Evolutionary conservation across 306 rosid genomes (phyloP), one percentile per base, ranked within the genome.

Genomic region (Corylus americana): DNA sequence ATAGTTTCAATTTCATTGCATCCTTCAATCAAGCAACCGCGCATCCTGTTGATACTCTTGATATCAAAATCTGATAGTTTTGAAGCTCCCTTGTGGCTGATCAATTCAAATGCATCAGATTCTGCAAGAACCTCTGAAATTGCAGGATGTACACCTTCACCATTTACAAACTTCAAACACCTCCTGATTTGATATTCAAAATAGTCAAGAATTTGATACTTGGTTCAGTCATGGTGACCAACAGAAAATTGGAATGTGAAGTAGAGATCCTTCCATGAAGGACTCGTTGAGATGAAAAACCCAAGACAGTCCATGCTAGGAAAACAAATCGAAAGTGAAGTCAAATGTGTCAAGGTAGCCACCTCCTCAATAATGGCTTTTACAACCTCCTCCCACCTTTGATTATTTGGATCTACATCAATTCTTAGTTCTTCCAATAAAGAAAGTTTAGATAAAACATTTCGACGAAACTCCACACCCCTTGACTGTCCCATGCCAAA

Each of bases 71-170:
- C 20, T 68, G 82, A 39, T 18, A 84, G 11, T 16, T 11, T 50
- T 58, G 13, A 68, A 0, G 70, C 37, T 55, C 70, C 61, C 39
- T 69, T 74, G 12, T 78, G 71, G 42, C 50, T 10, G 11, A 77
- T 75, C 63, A 77, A 68, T 77, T 84, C 87, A 61, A 84, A 74
- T 42, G 82, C 80, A 42, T 84, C 80, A 12, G 75, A 53, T 77
- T 69, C 29, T 14, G 77, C 45, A 45, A 77, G 75, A 10, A 84
- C 12, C n/a, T 20, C 80, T 10, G 39, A n/a, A 10, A 80, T 77
- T 77, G 62, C 35, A 1, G 0, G 14, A 12, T 72, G 50, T 73
- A 76, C 71, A 27, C 20, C 8, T 10, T 22, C 51, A 11, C 87
- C 73, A 10, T 77, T 31, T 59, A 44, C 37, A 50, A 73, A 84